phyloP scores from a whole-genome alignment of 345 rosid genomes.

The Eucalyptus dawsonii region DNA sequence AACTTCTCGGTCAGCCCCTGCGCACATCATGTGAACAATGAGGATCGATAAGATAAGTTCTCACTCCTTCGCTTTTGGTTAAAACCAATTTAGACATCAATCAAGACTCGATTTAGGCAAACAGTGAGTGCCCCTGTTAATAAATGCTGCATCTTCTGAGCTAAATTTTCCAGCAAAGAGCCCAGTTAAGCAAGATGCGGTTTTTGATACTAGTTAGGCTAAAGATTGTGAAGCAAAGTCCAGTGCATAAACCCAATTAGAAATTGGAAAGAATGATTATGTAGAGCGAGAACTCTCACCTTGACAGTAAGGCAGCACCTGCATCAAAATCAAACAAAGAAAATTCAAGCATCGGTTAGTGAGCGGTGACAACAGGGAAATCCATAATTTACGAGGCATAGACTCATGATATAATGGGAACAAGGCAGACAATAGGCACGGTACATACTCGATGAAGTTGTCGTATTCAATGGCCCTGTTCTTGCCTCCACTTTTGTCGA shows the following conservation, averaged over 20 bases:
- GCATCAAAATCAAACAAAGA: conserved; percentile 3
- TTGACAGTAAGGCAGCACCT: conserved; percentile 97
- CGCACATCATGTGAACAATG: background rate
- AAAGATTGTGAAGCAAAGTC: background rate
- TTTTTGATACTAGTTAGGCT: background rate
- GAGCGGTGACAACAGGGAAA: background rate
- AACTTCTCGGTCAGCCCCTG: conserved; percentile 94
- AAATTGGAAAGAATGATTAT: background rate
- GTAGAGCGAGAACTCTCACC: conserved; percentile 16
- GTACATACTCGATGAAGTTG: conserved; percentile 82
- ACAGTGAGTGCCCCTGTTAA: background rate
- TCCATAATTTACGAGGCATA: background rate
- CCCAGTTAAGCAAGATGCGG: background rate
- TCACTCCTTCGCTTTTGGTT: background rate
- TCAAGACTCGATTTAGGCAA: background rate
- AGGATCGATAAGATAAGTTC: background rate
- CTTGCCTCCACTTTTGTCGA: conserved; percentile 71
- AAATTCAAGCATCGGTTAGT: background rate
- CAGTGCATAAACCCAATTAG: background rate
- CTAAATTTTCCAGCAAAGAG: background rate
- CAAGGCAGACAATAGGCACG: background rate
- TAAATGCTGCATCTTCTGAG: background rate
- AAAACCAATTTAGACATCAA: background rate
- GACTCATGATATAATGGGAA: background rate
- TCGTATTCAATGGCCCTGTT: conserved; percentile 77